These are phyloP conservation scores for Colletotrichum falcatum DNA, from an alignment of 2,329 filamentous ascomycete species.

Conservation along the genomic window DNA sequence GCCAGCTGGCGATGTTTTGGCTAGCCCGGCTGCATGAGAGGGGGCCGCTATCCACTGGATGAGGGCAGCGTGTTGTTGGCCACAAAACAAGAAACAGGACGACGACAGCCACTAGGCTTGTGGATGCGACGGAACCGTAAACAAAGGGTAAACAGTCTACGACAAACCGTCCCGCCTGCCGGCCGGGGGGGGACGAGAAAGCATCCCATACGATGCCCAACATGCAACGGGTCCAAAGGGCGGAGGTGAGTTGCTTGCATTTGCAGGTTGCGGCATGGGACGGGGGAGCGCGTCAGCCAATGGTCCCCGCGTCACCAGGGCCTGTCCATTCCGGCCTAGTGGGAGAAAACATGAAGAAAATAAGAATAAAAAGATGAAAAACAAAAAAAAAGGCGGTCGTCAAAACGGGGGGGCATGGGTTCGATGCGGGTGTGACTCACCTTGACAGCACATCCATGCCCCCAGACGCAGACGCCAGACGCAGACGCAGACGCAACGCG, in stretches of 20 bases:
- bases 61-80: conserved; percentile 37
- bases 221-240: conserved; percentile 21
- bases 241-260: conserved; percentile 9
- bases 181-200: not conserved
- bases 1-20: conserved; percentile 40
- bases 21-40: conserved; percentile 29
- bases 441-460: conserved; percentile 35
- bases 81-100: conserved; percentile 34
- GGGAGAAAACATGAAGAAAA: too few relatives aligned
- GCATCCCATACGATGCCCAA: conserved; percentile 19
- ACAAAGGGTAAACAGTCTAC: conserved; percentile 26
- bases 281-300: conserved; percentile 34
- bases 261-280: conserved; percentile 22
- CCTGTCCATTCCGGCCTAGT: too few relatives aligned
- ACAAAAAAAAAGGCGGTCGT: too few relatives aligned
- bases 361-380: too few relatives aligned
- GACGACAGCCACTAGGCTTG: conserved; percentile 31
- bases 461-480: not conserved
- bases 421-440: conserved; percentile 28
- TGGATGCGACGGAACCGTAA: conserved; percentile 14
- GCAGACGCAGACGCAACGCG: not conserved
- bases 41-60: conserved; percentile 22
- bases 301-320: conserved; percentile 33
- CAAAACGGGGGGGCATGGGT: conserved; percentile 23
- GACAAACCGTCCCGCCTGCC: not conserved